Conservation (phyloP, 164 flowering plant genomes). For the Aristolochia contorta region DNA sequence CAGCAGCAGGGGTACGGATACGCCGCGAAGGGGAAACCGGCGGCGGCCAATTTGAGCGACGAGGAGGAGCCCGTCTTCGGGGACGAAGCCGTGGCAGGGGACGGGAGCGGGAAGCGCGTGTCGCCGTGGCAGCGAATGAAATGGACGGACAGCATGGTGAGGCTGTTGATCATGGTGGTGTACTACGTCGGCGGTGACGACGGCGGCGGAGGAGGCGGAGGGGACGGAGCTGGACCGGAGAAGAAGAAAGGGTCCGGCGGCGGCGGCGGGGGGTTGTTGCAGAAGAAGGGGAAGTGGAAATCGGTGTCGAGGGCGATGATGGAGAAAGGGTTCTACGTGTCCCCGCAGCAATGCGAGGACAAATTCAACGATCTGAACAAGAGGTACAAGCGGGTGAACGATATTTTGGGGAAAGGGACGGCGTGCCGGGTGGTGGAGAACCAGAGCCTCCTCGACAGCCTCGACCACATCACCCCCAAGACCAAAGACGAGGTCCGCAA, state of each 20-base stretch:
- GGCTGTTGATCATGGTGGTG: slow-evolving; percentile 44
- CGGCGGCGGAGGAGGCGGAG: slow-evolving; percentile 32
- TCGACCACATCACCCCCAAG: slow-evolving; percentile 66
- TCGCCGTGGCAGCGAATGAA: slow-evolving; percentile 87
- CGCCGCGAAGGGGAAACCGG: background rate
- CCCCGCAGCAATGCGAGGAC: slow-evolving; percentile 97
- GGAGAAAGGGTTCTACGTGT: slow-evolving; percentile 84
- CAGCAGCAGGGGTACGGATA: no score
- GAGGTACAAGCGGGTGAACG: slow-evolving; percentile 94
- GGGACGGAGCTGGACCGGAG: slow-evolving; percentile 22
- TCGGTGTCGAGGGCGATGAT: slow-evolving; percentile 79
- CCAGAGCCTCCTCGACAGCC: slow-evolving; percentile 58
- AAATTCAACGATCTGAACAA: slow-evolving; percentile 94
- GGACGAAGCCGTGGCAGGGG: slow-evolving; percentile 44
- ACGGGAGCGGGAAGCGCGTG: slow-evolving; percentile 23
- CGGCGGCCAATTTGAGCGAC: slow-evolving; percentile 9
- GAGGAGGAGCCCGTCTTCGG: slow-evolving; percentile 12
- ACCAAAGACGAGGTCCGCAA: slow-evolving; percentile 83
- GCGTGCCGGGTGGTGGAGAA: slow-evolving; percentile 93
- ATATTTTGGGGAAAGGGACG: slow-evolving; percentile 77
- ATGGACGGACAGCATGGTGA: slow-evolving; percentile 79
- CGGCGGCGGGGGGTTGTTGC: slow-evolving; percentile 37
- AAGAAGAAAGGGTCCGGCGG: slow-evolving; percentile 26
- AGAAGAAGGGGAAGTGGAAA: slow-evolving; percentile 92
- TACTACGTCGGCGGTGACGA: slow-evolving; percentile 44